Percentiles rank a stretch among this genome's conserved stretches.
Evolutionary conservation across 2,329 filamentous ascomycete genomes (phyloP).

Genomic region (Fusarium dimerum): DNA sequence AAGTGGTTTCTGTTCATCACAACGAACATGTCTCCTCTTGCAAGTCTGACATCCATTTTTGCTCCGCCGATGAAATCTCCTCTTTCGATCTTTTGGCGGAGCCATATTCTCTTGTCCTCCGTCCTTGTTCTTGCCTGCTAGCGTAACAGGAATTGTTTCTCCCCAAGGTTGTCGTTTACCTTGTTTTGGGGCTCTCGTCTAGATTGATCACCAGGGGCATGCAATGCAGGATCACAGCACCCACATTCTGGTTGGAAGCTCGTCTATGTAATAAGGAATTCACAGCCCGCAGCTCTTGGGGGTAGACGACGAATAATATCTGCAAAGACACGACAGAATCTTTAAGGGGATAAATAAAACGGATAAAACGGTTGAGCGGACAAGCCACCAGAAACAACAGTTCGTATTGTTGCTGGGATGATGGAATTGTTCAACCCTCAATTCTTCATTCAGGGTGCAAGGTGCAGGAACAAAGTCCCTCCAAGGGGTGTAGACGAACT

Average conservation of each 20-base stretch:
- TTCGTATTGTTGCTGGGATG: no score
- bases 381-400: no score
- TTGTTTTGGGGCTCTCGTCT: not conserved
- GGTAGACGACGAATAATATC: constrained; percentile 29
- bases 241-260: constrained; percentile 22
- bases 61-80: constrained; percentile 40
- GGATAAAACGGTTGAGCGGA: no score
- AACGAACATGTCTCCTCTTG: constrained; percentile 47
- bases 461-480: not conserved
- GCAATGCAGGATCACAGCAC: constrained; percentile 9
- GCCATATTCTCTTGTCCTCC: constrained; percentile 31
- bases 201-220: constrained; percentile 4
- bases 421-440: no score
- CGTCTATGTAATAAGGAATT: constrained; percentile 23
- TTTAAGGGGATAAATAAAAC: not conserved
- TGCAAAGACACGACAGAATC: not conserved
- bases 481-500: not conserved
- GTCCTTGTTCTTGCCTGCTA: constrained; percentile 12
- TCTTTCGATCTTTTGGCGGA: constrained; percentile 38
- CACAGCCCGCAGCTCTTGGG: constrained; percentile 19
- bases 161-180: not conserved
- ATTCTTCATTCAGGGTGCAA: not conserved
- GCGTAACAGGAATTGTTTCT: constrained; percentile 2
- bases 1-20: constrained; percentile 46
- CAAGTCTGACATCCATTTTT: constrained; percentile 39